These are phyloP conservation scores for Galerina marginata DNA, from an alignment of 768 basidiomycete species.

Conservation along the genomic window DNA sequence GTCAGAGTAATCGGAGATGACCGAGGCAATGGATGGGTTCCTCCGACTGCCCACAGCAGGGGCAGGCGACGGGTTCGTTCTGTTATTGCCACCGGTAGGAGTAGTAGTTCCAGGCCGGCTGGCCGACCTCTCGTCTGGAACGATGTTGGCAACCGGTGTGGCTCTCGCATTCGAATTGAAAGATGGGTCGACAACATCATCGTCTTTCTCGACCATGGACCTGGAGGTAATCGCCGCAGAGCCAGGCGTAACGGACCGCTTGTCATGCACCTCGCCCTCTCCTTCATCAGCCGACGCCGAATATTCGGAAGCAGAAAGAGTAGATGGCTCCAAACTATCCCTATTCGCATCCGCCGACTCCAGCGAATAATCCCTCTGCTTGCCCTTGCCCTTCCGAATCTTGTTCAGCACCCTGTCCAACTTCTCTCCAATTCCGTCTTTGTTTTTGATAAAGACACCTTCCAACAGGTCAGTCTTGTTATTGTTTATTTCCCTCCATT, in stretches of 20 bases:
- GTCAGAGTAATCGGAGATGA: constrained; percentile 65
- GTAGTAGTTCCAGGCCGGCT: constrained; percentile 39
- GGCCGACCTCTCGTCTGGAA: constrained; percentile 7
- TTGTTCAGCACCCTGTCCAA: constrained; percentile 77
- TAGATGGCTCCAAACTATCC: constrained; percentile 35
- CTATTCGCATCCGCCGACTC: constrained; percentile 22
- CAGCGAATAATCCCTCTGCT: constrained; percentile 38
- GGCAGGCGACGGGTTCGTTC: constrained; percentile 5
- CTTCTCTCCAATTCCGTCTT: constrained; percentile 69
- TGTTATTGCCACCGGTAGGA: constrained; percentile 35
- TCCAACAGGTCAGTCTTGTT: constrained; percentile 67
- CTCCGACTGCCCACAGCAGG: constrained; percentile 38
- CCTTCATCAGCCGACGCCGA: constrained; percentile 60
- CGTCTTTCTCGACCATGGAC: constrained; percentile 10
- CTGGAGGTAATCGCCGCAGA: constrained; percentile 36
- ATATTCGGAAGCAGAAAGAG: constrained; percentile 56
- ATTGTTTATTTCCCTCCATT: constrained; percentile 65
- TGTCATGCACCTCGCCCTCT: constrained; percentile 35
- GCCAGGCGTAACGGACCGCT: constrained; percentile 46
- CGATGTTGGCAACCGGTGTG: constrained; percentile 10
- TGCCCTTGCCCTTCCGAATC: constrained; percentile 68
- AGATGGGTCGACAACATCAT: neutral
- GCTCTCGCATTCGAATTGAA: constrained; percentile 16
- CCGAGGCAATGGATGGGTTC: constrained; percentile 77
- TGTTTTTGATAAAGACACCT: constrained; percentile 62